A percentile compares a stretch with the other conserved stretches of the same genome.
Evolutionary conservation across 805 yeast species (phyloP).

Genomic region (Metschnikowia santaceciliae): DNA sequence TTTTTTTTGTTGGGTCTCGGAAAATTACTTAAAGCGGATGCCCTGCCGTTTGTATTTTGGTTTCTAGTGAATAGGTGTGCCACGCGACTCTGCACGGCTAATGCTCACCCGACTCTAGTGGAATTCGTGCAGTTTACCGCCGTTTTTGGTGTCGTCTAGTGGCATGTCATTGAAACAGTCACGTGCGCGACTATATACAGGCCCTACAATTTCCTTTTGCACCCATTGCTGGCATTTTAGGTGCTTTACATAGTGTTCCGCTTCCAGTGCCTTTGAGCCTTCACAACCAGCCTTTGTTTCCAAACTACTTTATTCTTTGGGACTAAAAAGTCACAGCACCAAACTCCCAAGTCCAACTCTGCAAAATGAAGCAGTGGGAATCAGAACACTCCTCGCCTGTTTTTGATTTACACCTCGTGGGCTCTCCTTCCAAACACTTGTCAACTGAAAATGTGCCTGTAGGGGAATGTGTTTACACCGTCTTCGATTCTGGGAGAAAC

Average conservation of each 20-base stretch:
- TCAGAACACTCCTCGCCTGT: not conserved
- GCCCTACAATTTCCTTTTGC: not conserved
- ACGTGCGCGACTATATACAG: not conserved
- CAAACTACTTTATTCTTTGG: not conserved
- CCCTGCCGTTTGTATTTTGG: not conserved
- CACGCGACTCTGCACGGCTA: not conserved
- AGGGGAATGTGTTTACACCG: not conserved
- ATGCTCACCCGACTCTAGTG: not conserved
- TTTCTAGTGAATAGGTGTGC: not conserved
- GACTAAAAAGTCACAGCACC: not conserved
- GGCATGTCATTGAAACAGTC: not conserved
- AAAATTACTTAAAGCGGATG: not conserved
- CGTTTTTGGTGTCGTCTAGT: not conserved
- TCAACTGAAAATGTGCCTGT: not conserved
- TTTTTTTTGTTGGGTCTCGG: not conserved
- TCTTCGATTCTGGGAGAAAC: not conserved
- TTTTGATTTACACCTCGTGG: slow-evolving; percentile 1
- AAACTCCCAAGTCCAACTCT: not conserved
- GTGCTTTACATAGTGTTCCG: not conserved
- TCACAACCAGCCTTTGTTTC: not conserved
- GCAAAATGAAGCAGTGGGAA: not conserved
- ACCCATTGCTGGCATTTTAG: not conserved
- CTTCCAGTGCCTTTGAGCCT: not conserved
- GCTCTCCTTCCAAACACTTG: not conserved
- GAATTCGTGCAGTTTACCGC: not conserved